Conservation (phyloP, 2,329 filamentous ascomycete species). For the Annulohypoxylon truncatum region DNA sequence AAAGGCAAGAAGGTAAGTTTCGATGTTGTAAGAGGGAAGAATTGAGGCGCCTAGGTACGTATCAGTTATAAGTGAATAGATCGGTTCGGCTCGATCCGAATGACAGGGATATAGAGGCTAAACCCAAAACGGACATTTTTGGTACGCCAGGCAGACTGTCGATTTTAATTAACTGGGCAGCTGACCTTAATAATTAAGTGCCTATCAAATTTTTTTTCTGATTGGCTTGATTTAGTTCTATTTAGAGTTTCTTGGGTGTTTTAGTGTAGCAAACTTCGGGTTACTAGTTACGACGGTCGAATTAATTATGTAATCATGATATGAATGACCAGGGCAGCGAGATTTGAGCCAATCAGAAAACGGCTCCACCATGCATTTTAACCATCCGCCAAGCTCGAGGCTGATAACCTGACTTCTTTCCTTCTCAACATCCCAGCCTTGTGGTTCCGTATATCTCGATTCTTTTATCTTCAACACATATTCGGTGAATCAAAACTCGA, state of each 20-base stretch:
- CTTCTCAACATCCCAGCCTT: slow-evolving; percentile 14
- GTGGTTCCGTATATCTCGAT: neutral
- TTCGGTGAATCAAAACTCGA: neutral
- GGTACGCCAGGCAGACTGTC: neutral
- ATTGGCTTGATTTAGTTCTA: neutral
- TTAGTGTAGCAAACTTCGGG: neutral
- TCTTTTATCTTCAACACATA: neutral
- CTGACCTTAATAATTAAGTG: no score
- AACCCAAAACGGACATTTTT: neutral
- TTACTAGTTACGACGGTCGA: neutral
- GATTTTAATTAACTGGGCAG: no score
- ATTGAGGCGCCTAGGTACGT: neutral
- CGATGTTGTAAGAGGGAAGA: neutral
- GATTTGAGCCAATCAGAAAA: slow-evolving; percentile 13
- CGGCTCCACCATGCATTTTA: neutral
- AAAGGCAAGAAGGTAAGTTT: no score
- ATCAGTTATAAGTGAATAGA: neutral
- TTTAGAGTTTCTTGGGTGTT: neutral
- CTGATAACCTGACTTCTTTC: slow-evolving; percentile 14
- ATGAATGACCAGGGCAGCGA: neutral
- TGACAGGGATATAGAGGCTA: neutral
- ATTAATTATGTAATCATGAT: slow-evolving; percentile 6
- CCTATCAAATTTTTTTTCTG: neutral
- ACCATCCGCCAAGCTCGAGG: slow-evolving; percentile 26
- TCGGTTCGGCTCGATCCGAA: neutral